Conservation (phyloP, 306 rosid genomes). For the Cucurbita maxima region DNA sequence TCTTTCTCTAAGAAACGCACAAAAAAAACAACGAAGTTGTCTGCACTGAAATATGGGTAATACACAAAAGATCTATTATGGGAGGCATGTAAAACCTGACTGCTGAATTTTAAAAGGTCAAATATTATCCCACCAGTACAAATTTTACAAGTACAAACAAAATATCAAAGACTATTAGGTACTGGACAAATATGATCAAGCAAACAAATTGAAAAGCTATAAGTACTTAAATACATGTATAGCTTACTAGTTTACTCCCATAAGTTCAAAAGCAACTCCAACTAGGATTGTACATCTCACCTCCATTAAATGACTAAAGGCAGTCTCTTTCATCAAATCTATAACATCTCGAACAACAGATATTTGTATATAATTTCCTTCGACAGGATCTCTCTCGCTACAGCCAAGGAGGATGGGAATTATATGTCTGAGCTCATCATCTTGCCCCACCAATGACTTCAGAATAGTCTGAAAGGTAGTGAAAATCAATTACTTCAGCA, state of each 20-base stretch:
- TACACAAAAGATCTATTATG: too few species aligned
- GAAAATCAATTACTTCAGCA: slow-evolving; percentile 8
- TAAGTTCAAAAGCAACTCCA: neutral
- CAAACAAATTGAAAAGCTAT: neutral
- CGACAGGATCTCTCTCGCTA: slow-evolving; percentile 25
- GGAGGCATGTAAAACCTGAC: too few species aligned
- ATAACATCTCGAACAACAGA: slow-evolving; percentile 19
- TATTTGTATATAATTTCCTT: slow-evolving; percentile 27
- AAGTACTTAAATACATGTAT: neutral
- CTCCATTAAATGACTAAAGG: slow-evolving; percentile 90
- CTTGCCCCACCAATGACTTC: slow-evolving; percentile 52
- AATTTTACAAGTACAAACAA: neutral
- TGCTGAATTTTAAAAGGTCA: too few species aligned
- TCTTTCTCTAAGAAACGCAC: too few species aligned
- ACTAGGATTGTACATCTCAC: slow-evolving; percentile 19
- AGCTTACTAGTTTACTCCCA: neutral
- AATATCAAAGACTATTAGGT: neutral
- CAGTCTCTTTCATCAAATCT: slow-evolving; percentile 48
- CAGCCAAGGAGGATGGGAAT: slow-evolving; percentile 73
- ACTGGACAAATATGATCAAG: neutral
- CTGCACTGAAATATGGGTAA: too few species aligned
- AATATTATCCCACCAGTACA: too few species aligned
- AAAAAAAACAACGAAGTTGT: too few species aligned
- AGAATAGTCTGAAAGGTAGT: slow-evolving; percentile 52
- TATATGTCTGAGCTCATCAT: slow-evolving; percentile 41